Base-by-base conservation (phyloP, 2,329 filamentous ascomycete species). In the Fusarium gaditjirri region DNA sequence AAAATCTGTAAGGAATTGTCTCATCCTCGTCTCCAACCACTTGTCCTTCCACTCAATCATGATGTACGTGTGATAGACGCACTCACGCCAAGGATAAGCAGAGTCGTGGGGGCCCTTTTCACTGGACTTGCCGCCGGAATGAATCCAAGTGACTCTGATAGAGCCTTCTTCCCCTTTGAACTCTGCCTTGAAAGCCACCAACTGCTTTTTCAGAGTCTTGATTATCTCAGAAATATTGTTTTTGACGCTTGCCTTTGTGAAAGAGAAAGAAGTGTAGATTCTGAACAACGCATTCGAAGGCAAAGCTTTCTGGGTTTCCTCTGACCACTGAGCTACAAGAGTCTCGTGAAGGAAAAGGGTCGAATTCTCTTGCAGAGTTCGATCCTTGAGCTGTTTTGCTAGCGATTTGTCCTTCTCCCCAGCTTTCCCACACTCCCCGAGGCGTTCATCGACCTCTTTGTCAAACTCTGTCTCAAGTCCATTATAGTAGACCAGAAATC, bases 41-140 rank as follows among this genome's bases (percentile, higher is more conserved):
- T 81, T 81, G 1, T 80, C 79, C 21, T 67, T 61, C 75, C 78
- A 82, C 29, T 74, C 55, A 6, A 81, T 47, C 71, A 70, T 76
- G 25, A 82, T 59, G 29, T 82, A 81, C 0, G 69, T 58, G 43
- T 81, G 76, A 33, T 75, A 82, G 0, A 67, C 50, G 0, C 70
- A 58, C 1, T 57, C 67, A 6, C 80, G 78, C 80, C 80, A 82
- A 11, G 56, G 69, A 53, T 77, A 82, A 0, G 80, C 80, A 1
- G 79, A 79, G 1, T 59, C 60, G 2, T 23, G 8, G 1, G 29
- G 23, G 3, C 25, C 12, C 43, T 29, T 57, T 2, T 59, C 42
- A 13, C 23, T 61, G 5, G 68, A 70, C 42, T 74, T 25, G 13
- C 78, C 72, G 0, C 77, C 76, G 6, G 72, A 33, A 47, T 81